Conservation (phyloP, 768 basidiomycete genomes). For the Pleurotus pulmonarius region DNA sequence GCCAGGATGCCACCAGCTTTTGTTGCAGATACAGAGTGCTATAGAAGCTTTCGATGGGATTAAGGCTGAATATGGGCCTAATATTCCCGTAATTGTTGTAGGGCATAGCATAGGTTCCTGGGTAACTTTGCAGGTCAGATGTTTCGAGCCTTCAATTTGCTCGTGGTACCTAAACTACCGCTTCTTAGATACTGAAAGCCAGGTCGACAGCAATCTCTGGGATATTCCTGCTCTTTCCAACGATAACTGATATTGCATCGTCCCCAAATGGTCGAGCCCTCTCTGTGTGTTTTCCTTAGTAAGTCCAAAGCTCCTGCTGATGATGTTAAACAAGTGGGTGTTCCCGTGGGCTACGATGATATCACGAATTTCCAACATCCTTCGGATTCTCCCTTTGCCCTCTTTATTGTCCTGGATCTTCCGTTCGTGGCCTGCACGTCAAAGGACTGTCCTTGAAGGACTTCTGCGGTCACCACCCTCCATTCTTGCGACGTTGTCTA, state of each 20-base stretch:
- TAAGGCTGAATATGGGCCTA: conserved; percentile 22
- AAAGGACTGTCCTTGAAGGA: conserved; percentile 40
- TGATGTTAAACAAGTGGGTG: neutral
- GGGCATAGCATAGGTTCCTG: conserved; percentile 77
- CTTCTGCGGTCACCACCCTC: conserved; percentile 49
- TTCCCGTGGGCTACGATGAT: conserved; percentile 19
- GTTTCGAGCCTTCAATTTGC: neutral
- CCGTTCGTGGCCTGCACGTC: conserved; percentile 45
- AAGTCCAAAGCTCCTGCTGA: neutral
- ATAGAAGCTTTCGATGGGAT: conserved; percentile 51
- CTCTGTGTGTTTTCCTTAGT: conserved; percentile 38
- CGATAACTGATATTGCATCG: conserved; percentile 55
- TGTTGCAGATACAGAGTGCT: conserved; percentile 50
- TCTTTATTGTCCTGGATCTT: conserved; percentile 28
- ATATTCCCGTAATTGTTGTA: conserved; percentile 39
- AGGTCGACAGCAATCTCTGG: conserved; percentile 32
- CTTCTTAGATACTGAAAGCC: conserved; percentile 47
- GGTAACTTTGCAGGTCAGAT: conserved; percentile 55
- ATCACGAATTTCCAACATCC: conserved; percentile 38
- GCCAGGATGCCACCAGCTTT: conserved; percentile 29
- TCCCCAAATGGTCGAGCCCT: conserved; percentile 63
- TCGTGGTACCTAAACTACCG: neutral
- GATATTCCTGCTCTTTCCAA: conserved; percentile 67
- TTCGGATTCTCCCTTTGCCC: conserved; percentile 33
- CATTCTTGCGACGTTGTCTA: conserved; percentile 50